Evolutionary conservation across 2,329 filamentous ascomycete genomes (phyloP), one percentile per base, ranked within the genome.

Genomic region (Helicocarpus griseus): DNA sequence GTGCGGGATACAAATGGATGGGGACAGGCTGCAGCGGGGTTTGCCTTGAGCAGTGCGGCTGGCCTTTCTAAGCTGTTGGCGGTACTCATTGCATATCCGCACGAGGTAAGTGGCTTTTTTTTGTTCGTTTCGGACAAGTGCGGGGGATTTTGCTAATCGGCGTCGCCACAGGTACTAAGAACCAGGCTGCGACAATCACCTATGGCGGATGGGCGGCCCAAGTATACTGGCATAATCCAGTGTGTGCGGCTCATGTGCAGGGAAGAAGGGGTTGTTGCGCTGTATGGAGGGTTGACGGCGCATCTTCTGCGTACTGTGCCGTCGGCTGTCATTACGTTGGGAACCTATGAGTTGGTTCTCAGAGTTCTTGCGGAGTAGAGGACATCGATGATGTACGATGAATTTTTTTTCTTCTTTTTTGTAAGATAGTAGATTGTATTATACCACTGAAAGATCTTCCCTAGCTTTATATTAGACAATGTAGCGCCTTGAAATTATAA

Each of bases 271-370:
- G 77, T 95, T 69, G 80, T 83, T 44, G 87, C 85, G 29, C 75
- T 97, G 55, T 97, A 96, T 65, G 90, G 91, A 51, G 90, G 90
- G 17, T 76, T 97, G 62, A 94, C 90, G 13, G 89, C 91, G 44
- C 91, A 97, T 66, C 81, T 97, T 62, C 80, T 96, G 69, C 80
- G 90, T 55, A 90, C 90, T 5, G 90, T 96, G 5, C 91, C 91
- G 1, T 93, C 87, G 60, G 89, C 91, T 6, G 89, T 87, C 59
- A 95, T 97, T 67, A 96, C 95, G 87, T 95, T 96, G 68, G 89
- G 89, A 68, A 91, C 93, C 74, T 95, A 77, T 64, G 63, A 57
- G 33, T 46, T 54, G 19, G 22, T 38, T n/a, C n/a, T n/a, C n/a
- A n/a, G n/a, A n/a, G n/a, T n/a, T n/a, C n/a, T n/a, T n/a, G n/a